phyloP scores from a whole-genome alignment of 805 yeast species.

The Torulaspora delbrueckii region DNA sequence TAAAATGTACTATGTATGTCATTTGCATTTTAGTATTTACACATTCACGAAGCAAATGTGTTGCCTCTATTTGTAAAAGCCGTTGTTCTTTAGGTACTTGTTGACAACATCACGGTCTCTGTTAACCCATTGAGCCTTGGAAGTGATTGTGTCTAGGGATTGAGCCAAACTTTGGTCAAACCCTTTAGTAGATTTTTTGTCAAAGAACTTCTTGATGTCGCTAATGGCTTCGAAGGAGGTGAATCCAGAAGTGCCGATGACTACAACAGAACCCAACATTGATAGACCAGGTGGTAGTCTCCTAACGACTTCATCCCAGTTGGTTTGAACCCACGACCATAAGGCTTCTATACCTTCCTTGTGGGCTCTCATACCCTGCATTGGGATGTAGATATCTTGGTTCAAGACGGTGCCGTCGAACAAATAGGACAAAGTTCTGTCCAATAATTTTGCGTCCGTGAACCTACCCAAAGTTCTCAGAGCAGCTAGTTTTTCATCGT shows the following conservation, averaged over 20 bases:
- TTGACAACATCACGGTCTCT: conserved; percentile 49
- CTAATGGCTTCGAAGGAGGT: conserved; percentile 50
- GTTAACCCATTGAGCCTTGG: conserved; percentile 54
- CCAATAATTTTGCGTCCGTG: conserved; percentile 45
- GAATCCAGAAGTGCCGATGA: conserved; percentile 55
- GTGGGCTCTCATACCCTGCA: conserved; percentile 65
- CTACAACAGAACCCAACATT: conserved; percentile 73
- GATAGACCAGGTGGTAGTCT: conserved; percentile 76
- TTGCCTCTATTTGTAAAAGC: conserved; percentile 20
- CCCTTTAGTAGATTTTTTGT: conserved; percentile 53
- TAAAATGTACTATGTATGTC: background rate
- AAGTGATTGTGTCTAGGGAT: conserved; percentile 53
- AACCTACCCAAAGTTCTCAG: conserved; percentile 65
- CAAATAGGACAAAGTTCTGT: conserved; percentile 52
- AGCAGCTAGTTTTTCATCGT: conserved; percentile 67
- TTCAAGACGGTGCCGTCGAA: conserved; percentile 56
- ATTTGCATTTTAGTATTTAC: background rate
- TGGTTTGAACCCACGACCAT: conserved; percentile 66
- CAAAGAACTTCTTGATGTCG: conserved; percentile 49
- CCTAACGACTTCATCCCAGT: conserved; percentile 67
- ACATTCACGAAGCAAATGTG: background rate
- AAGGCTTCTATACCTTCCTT: conserved; percentile 60
- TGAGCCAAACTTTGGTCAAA: conserved; percentile 61
- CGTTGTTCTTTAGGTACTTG: conserved; percentile 45
- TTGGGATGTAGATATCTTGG: conserved; percentile 74